Percentiles rank a stretch among this genome's conserved stretches.
These are phyloP conservation scores for Aspergillus persii DNA, from an alignment of 2,329 filamentous ascomycete genomes.

Conservation along the genomic window DNA sequence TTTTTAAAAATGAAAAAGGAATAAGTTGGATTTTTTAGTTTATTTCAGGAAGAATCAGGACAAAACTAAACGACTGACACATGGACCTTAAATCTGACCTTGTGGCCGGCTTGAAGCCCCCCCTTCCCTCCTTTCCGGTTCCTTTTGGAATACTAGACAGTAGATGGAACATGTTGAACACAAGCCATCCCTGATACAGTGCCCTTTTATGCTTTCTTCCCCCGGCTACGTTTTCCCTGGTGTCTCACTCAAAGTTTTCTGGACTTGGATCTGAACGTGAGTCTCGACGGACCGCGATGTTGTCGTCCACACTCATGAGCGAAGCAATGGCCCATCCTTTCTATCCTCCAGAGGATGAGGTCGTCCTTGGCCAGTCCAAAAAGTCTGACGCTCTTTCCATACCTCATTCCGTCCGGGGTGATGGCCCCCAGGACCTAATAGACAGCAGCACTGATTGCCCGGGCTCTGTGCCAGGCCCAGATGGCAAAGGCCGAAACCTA, in stretches of 20 bases:
- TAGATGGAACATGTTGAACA: conserved; percentile 16
- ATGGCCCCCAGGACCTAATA: conserved; percentile 25
- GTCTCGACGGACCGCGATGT: conserved; percentile 17
- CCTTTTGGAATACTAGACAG: conserved; percentile 19
- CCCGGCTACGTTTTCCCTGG: conserved; percentile 8
- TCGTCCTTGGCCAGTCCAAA: conserved; percentile 21
- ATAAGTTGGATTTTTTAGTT: too few species aligned
- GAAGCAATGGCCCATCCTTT: conserved; percentile 25
- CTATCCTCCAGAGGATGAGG: conserved; percentile 22
- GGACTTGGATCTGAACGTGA: conserved; percentile 14
- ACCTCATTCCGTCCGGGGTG: conserved; percentile 23
- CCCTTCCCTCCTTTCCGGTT: conserved; percentile 21
- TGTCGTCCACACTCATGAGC: conserved; percentile 15
- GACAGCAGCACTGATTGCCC: conserved; percentile 19
- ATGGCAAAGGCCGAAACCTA: conserved; percentile 37
- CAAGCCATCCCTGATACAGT: conserved; percentile 20
- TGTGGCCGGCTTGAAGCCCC: conserved; percentile 26
- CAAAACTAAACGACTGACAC: conserved; percentile 22
- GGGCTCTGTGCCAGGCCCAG: conserved; percentile 27
- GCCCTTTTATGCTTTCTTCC: conserved; percentile 11
- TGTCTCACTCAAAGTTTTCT: conserved; percentile 9
- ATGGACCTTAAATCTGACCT: conserved; percentile 33
- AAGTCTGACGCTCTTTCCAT: conserved; percentile 26
- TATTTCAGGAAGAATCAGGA: neutral
- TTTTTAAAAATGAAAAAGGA: conserved; percentile 4